Evolutionary conservation across 2,329 filamentous ascomycete species (phyloP), one percentile per base, ranked within the genome.

Genomic region (Plectosphaerella cucumerina): DNA sequence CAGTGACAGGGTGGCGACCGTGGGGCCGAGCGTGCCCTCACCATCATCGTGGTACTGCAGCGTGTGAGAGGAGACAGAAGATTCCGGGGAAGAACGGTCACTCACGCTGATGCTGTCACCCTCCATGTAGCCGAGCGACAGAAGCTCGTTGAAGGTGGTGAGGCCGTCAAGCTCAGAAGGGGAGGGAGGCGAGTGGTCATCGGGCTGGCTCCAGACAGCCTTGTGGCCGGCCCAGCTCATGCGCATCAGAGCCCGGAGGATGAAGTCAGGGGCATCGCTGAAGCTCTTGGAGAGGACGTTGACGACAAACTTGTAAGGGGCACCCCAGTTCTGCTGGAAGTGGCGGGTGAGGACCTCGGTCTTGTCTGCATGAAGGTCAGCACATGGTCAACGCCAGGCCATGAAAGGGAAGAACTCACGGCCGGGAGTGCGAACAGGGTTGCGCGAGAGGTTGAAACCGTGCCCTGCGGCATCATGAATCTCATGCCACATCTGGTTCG

Each of bases 221-320:
- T 31, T 31, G 42, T 71, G 54, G 2, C 76, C 76, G 3, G 77
- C 79, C 81, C 81, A 85, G 21, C 75, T 76, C 44, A 86, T 58
- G 4, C 78, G 71, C 6, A 74, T 71, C 0, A 84, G 70, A 0
- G 76, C 72, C 43, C 72, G 67, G 6, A 77, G 68, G 2, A 87
- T 71, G 0, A 71, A 65, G 1, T 64, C 50, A 0, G 77, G 78
- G 0, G 80, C 76, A 5, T 73, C 66, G 2, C 65, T 58, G 52
- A 85, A 84, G 0, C 70, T 65, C n/a, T 63, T 68, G 4, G 72
- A 78, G 6, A 74, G 66, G 3, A 81, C 77, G 1, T 73, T 69
- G 1, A 84, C 82, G 34, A 81, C 75, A 58, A 84, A 88, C 49
- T 87, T 87, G 63, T 88, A 89, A 0, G 77, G 76, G 53, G 84